Conservation (phyloP, 2,329 filamentous ascomycete species). For the Myriosclerotinia duriaeana region DNA sequence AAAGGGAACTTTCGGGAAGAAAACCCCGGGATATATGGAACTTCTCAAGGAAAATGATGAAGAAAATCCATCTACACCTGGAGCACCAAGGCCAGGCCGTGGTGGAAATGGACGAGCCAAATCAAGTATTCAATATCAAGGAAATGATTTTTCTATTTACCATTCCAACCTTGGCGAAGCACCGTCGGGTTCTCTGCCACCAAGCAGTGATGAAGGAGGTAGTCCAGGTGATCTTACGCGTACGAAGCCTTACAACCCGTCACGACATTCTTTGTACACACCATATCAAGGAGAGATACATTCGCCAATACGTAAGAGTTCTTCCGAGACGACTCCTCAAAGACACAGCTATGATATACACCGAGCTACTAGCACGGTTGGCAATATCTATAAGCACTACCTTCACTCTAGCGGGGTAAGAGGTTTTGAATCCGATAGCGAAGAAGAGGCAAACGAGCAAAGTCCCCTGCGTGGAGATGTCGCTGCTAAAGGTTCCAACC, state of each 20-base stretch:
- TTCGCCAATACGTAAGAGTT: constrained; percentile 23
- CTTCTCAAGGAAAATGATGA: constrained; percentile 5
- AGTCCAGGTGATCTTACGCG: constrained; percentile 12
- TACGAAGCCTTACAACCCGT: not conserved
- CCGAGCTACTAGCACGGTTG: constrained; percentile 36
- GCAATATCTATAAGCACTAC: constrained; percentile 37
- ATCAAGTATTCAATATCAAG: constrained; percentile 4
- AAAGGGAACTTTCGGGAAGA: constrained; percentile 12
- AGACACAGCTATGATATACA: constrained; percentile 22
- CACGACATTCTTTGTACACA: constrained; percentile 20
- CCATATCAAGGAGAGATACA: constrained; percentile 9
- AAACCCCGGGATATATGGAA: not conserved
- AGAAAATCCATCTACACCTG: constrained; percentile 10
- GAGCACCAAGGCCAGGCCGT: not conserved
- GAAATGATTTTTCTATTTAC: constrained; percentile 21
- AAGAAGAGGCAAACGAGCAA: constrained; percentile 21
- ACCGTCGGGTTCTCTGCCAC: constrained; percentile 21
- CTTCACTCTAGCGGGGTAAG: constrained; percentile 22
- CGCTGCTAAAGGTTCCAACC: not conserved
- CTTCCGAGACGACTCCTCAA: constrained; percentile 22
- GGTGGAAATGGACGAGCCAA: not conserved
- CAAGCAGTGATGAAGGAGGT: constrained; percentile 18
- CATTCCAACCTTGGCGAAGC: constrained; percentile 20
- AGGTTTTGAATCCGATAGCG: constrained; percentile 16
- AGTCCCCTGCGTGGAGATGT: constrained; percentile 14